Evolutionary conservation across 1,139 yeast genomes (phyloP), one percentile per base, ranked within the genome.

Genomic region (Geotrichum carabidarum): DNA sequence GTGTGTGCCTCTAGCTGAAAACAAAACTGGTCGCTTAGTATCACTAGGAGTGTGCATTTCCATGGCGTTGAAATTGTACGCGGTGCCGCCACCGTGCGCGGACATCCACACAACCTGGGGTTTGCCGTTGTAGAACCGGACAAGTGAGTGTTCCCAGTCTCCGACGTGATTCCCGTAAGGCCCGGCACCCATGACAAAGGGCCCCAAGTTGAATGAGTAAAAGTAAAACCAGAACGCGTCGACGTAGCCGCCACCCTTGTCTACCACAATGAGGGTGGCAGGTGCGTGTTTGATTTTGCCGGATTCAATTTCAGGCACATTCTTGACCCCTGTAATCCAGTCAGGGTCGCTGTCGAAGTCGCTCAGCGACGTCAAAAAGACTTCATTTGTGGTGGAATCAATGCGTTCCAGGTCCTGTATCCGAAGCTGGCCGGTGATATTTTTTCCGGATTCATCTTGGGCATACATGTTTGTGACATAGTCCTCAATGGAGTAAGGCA

Each of bases 71-170:
- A 83, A 91, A 61, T 78, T 78, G 68, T 85, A 93, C 0, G 96
- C 97, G 22, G 91, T 86, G 3, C 99, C 99, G 9, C 98, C 97
- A 1, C 97, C 96, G 70, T 93, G 99, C 0, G 98, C 98, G 34
- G 95, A 86, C 95, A 93, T 87, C 98, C 98, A 93, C n/a, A 91
- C 82, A 56, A 86, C 79, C n/a, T 83, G 77, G 0, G 99, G 98
- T 58, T 77, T 73, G 0, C 96, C 96, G 4, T 86, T 78, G 62
- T 83, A 79, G 68, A 87, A 93, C 36, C 99, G 75, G 11, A 90
- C 94, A 43, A 93, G 72, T 2, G 95, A 83, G 68, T 93, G 99
- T 64, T 93, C 99, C 99, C 99, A 93, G 72, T 93, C 99, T 4
- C 98, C 99, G 35, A 93, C 83, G 65, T 93, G 99, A 66, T 91